These are phyloP conservation scores for Ogataea henricii DNA, from an alignment of 805 yeast genomes.

Conservation along the genomic window DNA sequence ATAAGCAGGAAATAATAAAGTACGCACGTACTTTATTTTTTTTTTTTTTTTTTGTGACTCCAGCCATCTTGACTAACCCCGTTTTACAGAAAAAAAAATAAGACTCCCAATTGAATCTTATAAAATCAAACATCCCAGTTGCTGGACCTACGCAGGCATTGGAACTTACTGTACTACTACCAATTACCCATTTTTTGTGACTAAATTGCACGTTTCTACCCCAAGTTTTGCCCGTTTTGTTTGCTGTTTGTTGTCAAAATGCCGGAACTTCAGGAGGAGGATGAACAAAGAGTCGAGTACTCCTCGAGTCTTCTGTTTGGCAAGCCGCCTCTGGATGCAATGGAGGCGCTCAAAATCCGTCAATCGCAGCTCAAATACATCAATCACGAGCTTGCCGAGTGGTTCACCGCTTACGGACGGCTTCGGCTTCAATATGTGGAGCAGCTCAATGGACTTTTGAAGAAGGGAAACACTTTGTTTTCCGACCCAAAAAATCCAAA, in stretches of 20 bases:
- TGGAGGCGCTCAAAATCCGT: slow-evolving; percentile 60
- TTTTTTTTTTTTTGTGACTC: slow-evolving; percentile 3
- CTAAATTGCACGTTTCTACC: not conserved
- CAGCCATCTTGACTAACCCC: slow-evolving; percentile 3
- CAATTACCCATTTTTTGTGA: not conserved
- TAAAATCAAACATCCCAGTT: not conserved
- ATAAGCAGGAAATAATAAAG: slow-evolving; percentile 4
- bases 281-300: slow-evolving; percentile 34
- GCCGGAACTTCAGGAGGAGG: slow-evolving; percentile 15
- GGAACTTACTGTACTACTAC: not conserved
- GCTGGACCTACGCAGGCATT: not conserved
- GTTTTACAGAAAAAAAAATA: not conserved
- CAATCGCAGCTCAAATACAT: slow-evolving; percentile 53
- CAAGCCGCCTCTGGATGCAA: slow-evolving; percentile 58
- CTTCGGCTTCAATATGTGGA: slow-evolving; percentile 49
- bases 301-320: slow-evolving; percentile 37
- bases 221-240: not conserved
- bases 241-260: slow-evolving; percentile 2
- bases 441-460: slow-evolving; percentile 44
- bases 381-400: slow-evolving; percentile 61
- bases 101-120: not conserved
- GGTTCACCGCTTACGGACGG: slow-evolving; percentile 57
- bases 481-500: slow-evolving; percentile 39
- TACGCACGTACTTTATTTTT: not conserved
- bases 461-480: slow-evolving; percentile 39